Evolutionary conservation across 2,329 filamentous ascomycete genomes (phyloP).

Genomic region (Pseudopyrenochaeta lycopersici): DNA sequence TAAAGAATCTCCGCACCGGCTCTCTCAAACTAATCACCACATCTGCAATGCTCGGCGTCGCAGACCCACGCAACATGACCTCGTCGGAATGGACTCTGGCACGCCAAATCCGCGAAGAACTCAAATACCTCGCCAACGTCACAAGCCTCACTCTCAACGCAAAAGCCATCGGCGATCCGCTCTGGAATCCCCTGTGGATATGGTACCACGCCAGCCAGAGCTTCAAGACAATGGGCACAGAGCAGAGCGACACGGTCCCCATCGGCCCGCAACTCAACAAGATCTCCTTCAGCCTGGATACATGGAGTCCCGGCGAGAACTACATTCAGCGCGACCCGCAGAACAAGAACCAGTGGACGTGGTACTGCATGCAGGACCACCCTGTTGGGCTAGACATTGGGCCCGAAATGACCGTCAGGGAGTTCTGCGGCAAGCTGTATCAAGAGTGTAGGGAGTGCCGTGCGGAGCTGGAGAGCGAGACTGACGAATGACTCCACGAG

Average conservation of each 20-base stretch:
- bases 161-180: slow-evolving; percentile 47
- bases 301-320: slow-evolving; percentile 48
- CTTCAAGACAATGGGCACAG: slow-evolving; percentile 43
- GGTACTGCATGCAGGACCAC: slow-evolving; percentile 44
- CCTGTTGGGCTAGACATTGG: slow-evolving; percentile 30
- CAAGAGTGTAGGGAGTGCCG: slow-evolving; percentile 36
- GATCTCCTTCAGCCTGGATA: slow-evolving; percentile 47
- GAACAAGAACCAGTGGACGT: slow-evolving; percentile 39
- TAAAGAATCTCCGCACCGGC: slow-evolving; percentile 35
- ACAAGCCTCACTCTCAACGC: slow-evolving; percentile 37
- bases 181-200: slow-evolving; percentile 53
- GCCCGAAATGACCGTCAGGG: slow-evolving; percentile 32
- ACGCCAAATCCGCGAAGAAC: slow-evolving; percentile 33
- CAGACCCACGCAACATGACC: slow-evolving; percentile 46
- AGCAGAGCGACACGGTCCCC: slow-evolving; percentile 3
- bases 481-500: slow-evolving; percentile 8
- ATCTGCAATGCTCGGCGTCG: slow-evolving; percentile 45
- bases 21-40: slow-evolving; percentile 45
- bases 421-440: slow-evolving; percentile 43
- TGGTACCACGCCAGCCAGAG: slow-evolving; percentile 48
- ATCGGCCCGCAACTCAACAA: slow-evolving; percentile 33
- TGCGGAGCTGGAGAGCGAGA: slow-evolving; percentile 19
- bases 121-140: slow-evolving; percentile 27
- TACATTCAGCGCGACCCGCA: slow-evolving; percentile 32
- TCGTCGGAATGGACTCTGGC: slow-evolving; percentile 43